Evolutionary conservation across 208 protist genomes (phyloP), one percentile per base, ranked within the genome.

Genomic region (Herpetomonas samuelpessoai): DNA sequence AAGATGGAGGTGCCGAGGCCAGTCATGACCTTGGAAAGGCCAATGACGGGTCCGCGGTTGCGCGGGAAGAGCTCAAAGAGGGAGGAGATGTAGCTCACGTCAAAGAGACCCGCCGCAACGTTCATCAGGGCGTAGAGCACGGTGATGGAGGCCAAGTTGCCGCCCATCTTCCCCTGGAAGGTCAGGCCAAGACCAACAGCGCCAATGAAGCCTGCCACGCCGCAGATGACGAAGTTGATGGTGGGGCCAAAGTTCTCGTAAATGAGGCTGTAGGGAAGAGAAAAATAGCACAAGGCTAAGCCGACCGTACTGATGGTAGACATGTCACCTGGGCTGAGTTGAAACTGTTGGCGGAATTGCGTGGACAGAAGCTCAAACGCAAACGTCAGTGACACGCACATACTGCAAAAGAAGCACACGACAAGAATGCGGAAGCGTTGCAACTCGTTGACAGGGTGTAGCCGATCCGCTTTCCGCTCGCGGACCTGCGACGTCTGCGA

Each of bases 1-100:
- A 76, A 53, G 35, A 74, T 62, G 0, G 68, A 64, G 65, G 71
- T 76, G 57, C 68, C 69, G 19, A 84, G 66, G 31, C 69, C 71
- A 10, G 69, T 74, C 73, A 78, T 74, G 21, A 84, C 69, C 68
- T 84, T 80, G 10, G 72, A 64, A 21, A 79, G 62, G n/a, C 56
- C 61, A 47, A 82, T 57, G 21, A 78, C 71, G 9, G 63, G 71
- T 53, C 68, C 71, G 45, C 70, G 76, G 65, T 82, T 79, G 30
- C 67, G 67, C 24, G 67, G 71, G 58, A 82, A 79, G 16, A 73
- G 22, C 63, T 76, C 76, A 25, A 74, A 62, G 3, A 76, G 57
- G 24, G 62, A 70, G 21, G 72, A 62, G 57, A 79, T 70, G 57
- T 76, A 79, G 22, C 57, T 65, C 16, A 58, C 62, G 57, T 72